Evolutionary conservation across 495 filamentous ascomycete genomes (phyloP).

Genomic region (Bombardia bombarda): DNA sequence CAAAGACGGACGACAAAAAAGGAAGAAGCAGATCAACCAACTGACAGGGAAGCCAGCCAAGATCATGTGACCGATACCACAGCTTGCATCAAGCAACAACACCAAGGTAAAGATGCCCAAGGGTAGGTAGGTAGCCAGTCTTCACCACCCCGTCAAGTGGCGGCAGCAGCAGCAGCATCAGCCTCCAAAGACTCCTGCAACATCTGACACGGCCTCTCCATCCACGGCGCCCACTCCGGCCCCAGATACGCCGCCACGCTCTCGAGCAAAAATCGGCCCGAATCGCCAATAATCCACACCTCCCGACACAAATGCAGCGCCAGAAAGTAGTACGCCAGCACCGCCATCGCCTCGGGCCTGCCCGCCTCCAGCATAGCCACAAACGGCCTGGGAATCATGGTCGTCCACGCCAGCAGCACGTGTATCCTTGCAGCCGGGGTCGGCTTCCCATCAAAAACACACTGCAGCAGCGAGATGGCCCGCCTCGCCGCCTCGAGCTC

Average conservation of each 20-base stretch:
- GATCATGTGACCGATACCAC: no score
- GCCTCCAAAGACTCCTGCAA: slow-evolving; percentile 6
- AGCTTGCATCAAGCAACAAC: no score
- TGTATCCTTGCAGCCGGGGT: slow-evolving; percentile 3
- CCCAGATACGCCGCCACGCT: slow-evolving; percentile 14
- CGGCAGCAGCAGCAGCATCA: not conserved
- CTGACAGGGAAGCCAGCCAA: no score
- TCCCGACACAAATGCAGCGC: slow-evolving; percentile 15
- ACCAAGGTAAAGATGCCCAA: no score
- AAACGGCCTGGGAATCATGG: slow-evolving; percentile 14
- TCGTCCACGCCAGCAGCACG: slow-evolving; percentile 14
- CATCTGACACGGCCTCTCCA: slow-evolving; percentile 17
- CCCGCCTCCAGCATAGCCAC: slow-evolving; percentile 15
- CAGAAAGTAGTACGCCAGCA: slow-evolving; percentile 24
- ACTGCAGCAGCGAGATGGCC: slow-evolving; percentile 18
- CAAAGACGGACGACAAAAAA: no score
- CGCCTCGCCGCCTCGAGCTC: slow-evolving; percentile 1
- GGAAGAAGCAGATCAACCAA: no score
- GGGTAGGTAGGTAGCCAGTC: no score
- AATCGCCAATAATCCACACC: slow-evolving; percentile 17
- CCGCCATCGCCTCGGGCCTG: slow-evolving; percentile 19
- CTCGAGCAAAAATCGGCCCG: slow-evolving; percentile 18
- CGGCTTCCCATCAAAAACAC: slow-evolving; percentile 15
- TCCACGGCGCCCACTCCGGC: slow-evolving; percentile 18
- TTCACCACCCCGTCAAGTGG: not conserved